Percentiles rank a stretch among this genome's conserved stretches.
These are phyloP conservation scores for Hyaloscypha hepaticicola DNA, from an alignment of 495 filamentous ascomycete genomes.

Conservation along the genomic window DNA sequence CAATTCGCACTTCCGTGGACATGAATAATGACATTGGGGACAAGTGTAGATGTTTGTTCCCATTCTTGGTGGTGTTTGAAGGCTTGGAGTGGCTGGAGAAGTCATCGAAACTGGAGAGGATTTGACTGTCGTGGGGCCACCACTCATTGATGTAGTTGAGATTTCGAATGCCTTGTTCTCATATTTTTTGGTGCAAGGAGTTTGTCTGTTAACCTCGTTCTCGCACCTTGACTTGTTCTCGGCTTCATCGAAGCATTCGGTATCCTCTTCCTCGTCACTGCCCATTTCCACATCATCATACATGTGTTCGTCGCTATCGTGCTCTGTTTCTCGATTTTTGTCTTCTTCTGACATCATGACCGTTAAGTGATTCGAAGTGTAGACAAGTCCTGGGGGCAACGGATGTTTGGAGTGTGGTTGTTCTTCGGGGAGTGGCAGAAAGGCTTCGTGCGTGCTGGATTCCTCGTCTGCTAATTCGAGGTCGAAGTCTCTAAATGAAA, in stretches of 20 bases:
- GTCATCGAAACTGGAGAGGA: not conserved
- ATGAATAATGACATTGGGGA: not conserved
- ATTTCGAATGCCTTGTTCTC: not conserved
- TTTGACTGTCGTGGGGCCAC: not conserved
- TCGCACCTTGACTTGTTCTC: not conserved
- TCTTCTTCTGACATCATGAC: not conserved
- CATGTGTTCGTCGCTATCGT: not conserved
- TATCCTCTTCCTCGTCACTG: not conserved
- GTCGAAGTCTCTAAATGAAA: not conserved
- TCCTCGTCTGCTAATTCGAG: not conserved
- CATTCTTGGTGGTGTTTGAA: not conserved
- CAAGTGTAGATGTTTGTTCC: not conserved
- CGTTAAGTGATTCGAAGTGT: not conserved
- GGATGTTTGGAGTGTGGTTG: not conserved
- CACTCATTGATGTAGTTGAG: not conserved
- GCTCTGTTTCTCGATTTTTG: not conserved
- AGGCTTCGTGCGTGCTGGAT: not conserved
- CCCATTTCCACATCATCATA: not conserved
- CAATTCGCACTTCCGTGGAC: not conserved
- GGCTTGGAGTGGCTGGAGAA: not conserved
- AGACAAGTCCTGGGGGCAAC: not conserved
- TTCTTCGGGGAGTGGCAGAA: not conserved
- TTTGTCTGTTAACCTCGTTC: not conserved
- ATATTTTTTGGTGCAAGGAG: not conserved
- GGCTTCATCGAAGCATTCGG: not conserved